Evolutionary conservation across 495 filamentous ascomycete genomes (phyloP).

Genomic region (Hypoxylon cercidicola): DNA sequence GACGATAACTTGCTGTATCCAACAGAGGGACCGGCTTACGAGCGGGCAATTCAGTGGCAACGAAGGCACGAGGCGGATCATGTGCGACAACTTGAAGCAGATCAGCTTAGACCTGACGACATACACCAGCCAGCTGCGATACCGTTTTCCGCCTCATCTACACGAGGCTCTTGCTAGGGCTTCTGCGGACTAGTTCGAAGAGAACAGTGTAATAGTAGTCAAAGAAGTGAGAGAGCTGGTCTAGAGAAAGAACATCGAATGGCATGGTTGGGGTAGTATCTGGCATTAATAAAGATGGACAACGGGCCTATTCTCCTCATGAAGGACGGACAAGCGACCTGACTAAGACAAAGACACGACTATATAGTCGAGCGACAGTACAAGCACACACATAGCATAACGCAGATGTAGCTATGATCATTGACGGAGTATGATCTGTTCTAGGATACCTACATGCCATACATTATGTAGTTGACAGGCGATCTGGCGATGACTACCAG

Average conservation of each 20-base stretch:
- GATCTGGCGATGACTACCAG: no score
- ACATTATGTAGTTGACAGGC: no score
- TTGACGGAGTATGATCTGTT: no score
- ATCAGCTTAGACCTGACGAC: constrained; percentile 89
- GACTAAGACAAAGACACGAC: not conserved
- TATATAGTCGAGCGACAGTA: no score
- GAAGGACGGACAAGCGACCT: no score
- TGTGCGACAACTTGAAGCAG: constrained; percentile 76
- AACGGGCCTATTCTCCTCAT: no score
- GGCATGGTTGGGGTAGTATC: not conserved
- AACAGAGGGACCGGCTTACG: constrained; percentile 73
- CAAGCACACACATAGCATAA: not conserved
- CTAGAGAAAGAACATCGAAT: not conserved
- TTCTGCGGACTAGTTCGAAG: constrained; percentile 66
- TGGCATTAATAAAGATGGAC: no score
- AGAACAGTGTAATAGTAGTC: constrained; percentile 14
- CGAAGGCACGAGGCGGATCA: constrained; percentile 69
- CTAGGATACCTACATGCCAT: not conserved
- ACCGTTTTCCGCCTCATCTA: constrained; percentile 75
- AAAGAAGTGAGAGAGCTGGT: constrained; percentile 4
- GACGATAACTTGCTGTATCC: constrained; percentile 85
- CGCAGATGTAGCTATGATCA: not conserved
- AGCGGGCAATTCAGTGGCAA: constrained; percentile 76
- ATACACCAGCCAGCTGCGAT: constrained; percentile 93
- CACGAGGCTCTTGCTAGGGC: constrained; percentile 84